Base-by-base conservation (phyloP, 2,329 filamentous ascomycete species). In the Penicillium sp. region DNA sequence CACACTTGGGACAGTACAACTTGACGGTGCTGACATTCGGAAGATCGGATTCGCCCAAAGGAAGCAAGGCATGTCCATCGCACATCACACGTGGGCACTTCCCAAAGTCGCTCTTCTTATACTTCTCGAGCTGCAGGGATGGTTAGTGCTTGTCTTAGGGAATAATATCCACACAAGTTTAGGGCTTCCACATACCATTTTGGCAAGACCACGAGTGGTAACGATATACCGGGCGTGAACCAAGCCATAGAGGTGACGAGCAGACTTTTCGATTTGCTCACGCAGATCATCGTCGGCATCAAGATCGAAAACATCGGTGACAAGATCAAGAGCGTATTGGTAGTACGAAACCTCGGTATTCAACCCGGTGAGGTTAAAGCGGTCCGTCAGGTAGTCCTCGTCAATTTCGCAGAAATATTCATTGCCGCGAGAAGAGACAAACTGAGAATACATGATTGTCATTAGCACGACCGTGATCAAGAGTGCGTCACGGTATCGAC, bases 371-470 rank as follows among this genome's bases (percentile, higher is more conserved):
- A 99, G 82, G 78, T 99, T 99, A 84, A 99, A 99, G 50, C 94
- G 88, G 76, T 99, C 94, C 51, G 93, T 97, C 47, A 99, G 84
- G 77, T 99, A 99, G 70, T 99, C 94, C 76, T 99, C 94, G 77
- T 99, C 94, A 70, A 99, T 97, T 75, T 99, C 94, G 84, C 94
- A 99, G 72, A 97, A 99, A 79, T 99, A 99, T 75, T 99, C 94
- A 78, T 99, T 97, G 65, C 94, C 94, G 55, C 94, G 86, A 6
- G 93, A 96, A 5, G 93, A 97, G 70, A 97, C 97, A 76, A 99
- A 99, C 94, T 99, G 72, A 0, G 38, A 9, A 58, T 17, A 50
- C 60, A 55, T 60, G 52, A 59, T 56, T 42, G 35, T 48, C 23
- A 44, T 61, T 42, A 59, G 62, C 53, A 51, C 31, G 12, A 35